phyloP scores from a whole-genome alignment of 257 asterid species.

The Ajuga chamaepitys region DNA sequence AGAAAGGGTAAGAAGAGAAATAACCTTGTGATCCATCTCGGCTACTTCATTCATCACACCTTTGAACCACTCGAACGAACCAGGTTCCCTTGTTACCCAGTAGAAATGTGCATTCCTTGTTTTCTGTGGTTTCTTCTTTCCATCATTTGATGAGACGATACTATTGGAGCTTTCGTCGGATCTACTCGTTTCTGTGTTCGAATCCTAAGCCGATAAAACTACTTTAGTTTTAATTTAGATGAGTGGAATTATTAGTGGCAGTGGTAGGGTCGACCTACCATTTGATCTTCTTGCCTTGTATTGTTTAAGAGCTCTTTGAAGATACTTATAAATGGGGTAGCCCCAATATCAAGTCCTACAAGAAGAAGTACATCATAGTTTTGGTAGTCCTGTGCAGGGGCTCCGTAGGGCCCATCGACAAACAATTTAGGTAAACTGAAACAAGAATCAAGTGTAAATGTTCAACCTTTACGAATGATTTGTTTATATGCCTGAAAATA shows the following conservation, averaged over 20 bases:
- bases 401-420: conserved; percentile 93
- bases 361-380: conserved; percentile 79
- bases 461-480: too few relatives aligned
- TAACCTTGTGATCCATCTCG: conserved; percentile 92
- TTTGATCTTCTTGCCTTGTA: conserved; percentile 58
- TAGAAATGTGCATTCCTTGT: conserved; percentile 68
- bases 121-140: conserved; percentile 46
- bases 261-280: conserved; percentile 22
- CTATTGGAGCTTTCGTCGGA: conserved; percentile 79
- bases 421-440: conserved; percentile 73
- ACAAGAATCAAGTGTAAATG: neutral
- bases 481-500: too few relatives aligned
- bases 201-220: conserved; percentile 36
- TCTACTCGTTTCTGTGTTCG: conserved; percentile 59
- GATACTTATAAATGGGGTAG: conserved; percentile 92
- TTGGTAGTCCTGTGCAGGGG: conserved; percentile 89
- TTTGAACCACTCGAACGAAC: conserved; percentile 94
- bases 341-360: conserved; percentile 94
- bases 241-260: neutral
- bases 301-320: conserved; percentile 73
- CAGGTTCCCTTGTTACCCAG: conserved; percentile 96
- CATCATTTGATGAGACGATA: conserved; percentile 44
- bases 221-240: neutral
- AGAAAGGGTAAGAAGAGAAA: too few relatives aligned
- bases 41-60: conserved; percentile 93